These are phyloP conservation scores for Didymella keratinophila DNA, from an alignment of 2,329 filamentous ascomycete genomes.

Conservation along the genomic window DNA sequence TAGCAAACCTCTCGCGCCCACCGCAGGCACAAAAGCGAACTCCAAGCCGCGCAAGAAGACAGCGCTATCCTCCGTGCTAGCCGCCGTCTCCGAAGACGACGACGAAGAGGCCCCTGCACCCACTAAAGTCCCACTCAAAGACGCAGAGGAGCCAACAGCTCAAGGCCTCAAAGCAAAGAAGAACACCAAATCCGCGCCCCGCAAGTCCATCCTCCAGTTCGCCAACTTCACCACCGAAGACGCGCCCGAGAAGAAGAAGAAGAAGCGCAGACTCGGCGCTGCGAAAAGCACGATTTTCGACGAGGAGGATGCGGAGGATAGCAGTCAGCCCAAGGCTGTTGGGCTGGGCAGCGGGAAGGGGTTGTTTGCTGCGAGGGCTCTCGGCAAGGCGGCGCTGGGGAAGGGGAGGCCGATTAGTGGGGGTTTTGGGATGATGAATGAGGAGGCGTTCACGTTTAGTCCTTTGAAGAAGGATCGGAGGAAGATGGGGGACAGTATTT, in stretches of 20 bases:
- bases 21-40: slow-evolving; percentile 56
- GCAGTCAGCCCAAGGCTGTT: slow-evolving; percentile 43
- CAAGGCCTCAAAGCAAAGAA: slow-evolving; percentile 40
- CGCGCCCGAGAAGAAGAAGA: slow-evolving; percentile 48
- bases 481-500: slow-evolving; percentile 30
- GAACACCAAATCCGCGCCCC: slow-evolving; percentile 49
- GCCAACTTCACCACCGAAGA: slow-evolving; percentile 51
- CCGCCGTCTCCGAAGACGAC: slow-evolving; percentile 56
- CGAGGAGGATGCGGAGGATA: slow-evolving; percentile 42
- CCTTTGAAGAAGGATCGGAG: slow-evolving; percentile 53
- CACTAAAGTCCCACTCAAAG: slow-evolving; percentile 47
- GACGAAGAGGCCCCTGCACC: slow-evolving; percentile 39
- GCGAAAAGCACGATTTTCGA: slow-evolving; percentile 71
- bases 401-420: slow-evolving; percentile 45
- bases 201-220: slow-evolving; percentile 59
- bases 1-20: slow-evolving; percentile 54
- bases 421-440: slow-evolving; percentile 47
- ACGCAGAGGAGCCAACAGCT: slow-evolving; percentile 29
- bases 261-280: slow-evolving; percentile 77
- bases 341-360: slow-evolving; percentile 41
- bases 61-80: slow-evolving; percentile 47
- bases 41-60: slow-evolving; percentile 54
- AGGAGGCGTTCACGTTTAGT: slow-evolving; percentile 51
- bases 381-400: slow-evolving; percentile 45
- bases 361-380: slow-evolving; percentile 48